Conservation (phyloP, 805 yeast species). For the Ogataea siamensis region DNA sequence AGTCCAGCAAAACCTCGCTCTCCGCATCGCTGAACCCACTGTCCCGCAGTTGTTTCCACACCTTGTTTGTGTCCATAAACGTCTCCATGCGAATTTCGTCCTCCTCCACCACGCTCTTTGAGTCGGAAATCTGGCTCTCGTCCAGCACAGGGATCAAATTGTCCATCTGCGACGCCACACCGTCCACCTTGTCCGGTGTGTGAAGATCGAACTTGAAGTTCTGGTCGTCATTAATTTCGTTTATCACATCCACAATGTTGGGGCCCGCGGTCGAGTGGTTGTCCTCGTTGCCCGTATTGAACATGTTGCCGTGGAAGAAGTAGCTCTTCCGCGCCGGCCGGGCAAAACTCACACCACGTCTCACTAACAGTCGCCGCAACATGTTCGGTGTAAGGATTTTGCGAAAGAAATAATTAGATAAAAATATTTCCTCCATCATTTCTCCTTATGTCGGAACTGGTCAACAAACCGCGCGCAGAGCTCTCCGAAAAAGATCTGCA, state of each 20-base stretch:
- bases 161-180: slow-evolving; percentile 15
- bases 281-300: slow-evolving; percentile 11
- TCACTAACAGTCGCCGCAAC: slow-evolving; percentile 5
- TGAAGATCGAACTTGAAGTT: slow-evolving; percentile 18
- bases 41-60: slow-evolving; percentile 48
- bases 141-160: slow-evolving; percentile 12
- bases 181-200: slow-evolving; percentile 8
- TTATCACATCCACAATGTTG: slow-evolving; percentile 29
- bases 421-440: background rate
- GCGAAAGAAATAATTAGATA: background rate
- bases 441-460: slow-evolving; percentile 43
- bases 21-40: slow-evolving; percentile 64
- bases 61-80: slow-evolving; percentile 61
- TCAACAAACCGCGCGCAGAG: slow-evolving; percentile 75
- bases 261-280: slow-evolving; percentile 20
- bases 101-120: slow-evolving; percentile 1
- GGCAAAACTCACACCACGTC: slow-evolving; percentile 1
- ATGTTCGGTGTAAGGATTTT: slow-evolving; percentile 10
- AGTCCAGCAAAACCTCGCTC: slow-evolving; percentile 54
- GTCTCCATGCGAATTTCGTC: slow-evolving; percentile 31
- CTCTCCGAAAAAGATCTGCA: slow-evolving; percentile 76
- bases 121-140: slow-evolving; percentile 1
- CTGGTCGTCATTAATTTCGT: slow-evolving; percentile 30
- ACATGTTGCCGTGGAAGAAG: slow-evolving; percentile 15
- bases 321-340: slow-evolving; percentile 13